Conservation (phyloP, 139 green algal genomes). For the Chlorella sp. region DNA sequence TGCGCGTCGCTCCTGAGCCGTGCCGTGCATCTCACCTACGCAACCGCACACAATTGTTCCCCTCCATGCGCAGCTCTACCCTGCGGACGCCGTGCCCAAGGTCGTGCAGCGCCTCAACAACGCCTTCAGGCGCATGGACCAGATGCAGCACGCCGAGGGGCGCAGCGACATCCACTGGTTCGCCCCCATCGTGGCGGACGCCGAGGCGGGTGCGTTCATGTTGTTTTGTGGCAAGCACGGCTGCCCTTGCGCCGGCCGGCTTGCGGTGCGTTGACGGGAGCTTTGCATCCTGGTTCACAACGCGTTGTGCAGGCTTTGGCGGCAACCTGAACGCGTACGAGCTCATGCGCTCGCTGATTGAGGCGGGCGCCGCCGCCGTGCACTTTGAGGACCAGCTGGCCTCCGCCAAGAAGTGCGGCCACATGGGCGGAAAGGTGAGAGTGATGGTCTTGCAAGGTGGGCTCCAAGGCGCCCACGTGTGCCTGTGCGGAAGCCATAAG, state of each 20-base stretch:
- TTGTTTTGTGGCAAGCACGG: too few species aligned
- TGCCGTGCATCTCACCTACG: not conserved
- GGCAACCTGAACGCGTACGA: conserved; percentile 84
- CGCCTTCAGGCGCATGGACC: conserved; percentile 52
- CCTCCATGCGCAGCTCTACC: not conserved
- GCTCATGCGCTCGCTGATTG: conserved; percentile 60
- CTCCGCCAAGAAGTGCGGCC: conserved; percentile 64
- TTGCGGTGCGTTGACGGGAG: too few species aligned
- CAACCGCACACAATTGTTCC: too few species aligned
- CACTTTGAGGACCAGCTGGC: conserved; percentile 74
- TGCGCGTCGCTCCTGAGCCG: not conserved
- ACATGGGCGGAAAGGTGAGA: conserved; percentile 75
- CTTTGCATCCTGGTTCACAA: too few species aligned
- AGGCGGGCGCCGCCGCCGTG: conserved; percentile 65
- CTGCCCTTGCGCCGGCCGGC: too few species aligned
- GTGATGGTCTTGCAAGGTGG: too few species aligned
- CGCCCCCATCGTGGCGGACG: conserved; percentile 81
- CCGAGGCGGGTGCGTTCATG: conserved; percentile 17
- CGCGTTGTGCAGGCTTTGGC: conserved; percentile 78
- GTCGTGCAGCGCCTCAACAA: conserved; percentile 76
- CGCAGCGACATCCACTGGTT: conserved; percentile 55
- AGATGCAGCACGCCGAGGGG: conserved; percentile 72
- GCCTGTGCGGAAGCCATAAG: too few species aligned
- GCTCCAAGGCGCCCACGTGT: too few species aligned
- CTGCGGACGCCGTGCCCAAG: conserved; percentile 1